Evolutionary conservation across 208 protist genomes (phyloP).

Genomic region (Crithidia expoeki): DNA sequence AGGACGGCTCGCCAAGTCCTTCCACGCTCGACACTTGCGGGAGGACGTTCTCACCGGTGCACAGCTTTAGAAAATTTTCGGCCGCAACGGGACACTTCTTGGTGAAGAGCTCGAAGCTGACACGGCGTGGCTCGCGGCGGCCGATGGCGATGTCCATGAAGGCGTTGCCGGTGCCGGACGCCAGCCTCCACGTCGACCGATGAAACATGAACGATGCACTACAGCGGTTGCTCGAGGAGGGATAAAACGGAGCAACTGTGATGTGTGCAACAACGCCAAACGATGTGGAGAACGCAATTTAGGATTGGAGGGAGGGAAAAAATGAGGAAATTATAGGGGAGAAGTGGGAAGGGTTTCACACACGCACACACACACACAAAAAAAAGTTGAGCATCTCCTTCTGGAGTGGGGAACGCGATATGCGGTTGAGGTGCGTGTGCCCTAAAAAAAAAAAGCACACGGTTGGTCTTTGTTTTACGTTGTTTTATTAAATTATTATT

Average conservation of each 20-base stretch:
- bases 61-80: constrained; percentile 91
- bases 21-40: constrained; percentile 56
- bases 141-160: constrained; percentile 87
- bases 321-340: too few species aligned
- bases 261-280: too few species aligned
- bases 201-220: constrained; percentile 44
- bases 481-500: too few species aligned
- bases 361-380: background rate
- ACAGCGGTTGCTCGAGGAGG: background rate
- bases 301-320: background rate
- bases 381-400: background rate
- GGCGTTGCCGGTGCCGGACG: constrained; percentile 39
- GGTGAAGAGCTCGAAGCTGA: constrained; percentile 83
- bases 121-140: constrained; percentile 45
- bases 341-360: background rate
- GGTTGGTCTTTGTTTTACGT: too few species aligned
- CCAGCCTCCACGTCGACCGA: constrained; percentile 23
- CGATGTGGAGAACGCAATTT: background rate
- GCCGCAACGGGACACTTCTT: constrained; percentile 74
- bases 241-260: background rate
- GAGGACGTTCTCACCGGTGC: constrained; percentile 86
- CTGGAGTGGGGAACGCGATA: background rate
- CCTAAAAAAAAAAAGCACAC: too few species aligned
- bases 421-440: too few species aligned
- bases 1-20: constrained; percentile 66